These are phyloP conservation scores for Chimonanthus praecox DNA, from an alignment of 164 flowering plant genomes.

Conservation along the genomic window DNA sequence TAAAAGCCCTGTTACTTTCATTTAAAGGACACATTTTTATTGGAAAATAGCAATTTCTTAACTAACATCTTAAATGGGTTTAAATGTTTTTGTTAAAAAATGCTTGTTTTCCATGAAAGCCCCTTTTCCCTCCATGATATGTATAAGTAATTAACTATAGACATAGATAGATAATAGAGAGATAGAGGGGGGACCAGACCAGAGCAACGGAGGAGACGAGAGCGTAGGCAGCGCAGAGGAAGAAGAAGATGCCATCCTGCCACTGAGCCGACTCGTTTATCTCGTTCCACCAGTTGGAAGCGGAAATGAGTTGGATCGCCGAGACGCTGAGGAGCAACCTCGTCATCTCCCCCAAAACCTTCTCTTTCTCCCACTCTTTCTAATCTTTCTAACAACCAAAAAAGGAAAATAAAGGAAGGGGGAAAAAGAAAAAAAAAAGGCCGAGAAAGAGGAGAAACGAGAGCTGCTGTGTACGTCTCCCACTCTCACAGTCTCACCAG, in stretches of 20 bases:
- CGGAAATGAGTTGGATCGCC: constrained; percentile 9
- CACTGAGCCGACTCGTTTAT: constrained; percentile 71
- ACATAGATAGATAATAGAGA: neutral
- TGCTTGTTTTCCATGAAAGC: too few species aligned
- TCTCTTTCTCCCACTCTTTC: constrained; percentile 1
- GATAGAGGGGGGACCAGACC: constrained; percentile 14
- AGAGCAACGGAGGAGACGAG: constrained; percentile 84
- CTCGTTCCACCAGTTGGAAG: constrained; percentile 72
- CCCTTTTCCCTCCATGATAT: too few species aligned
- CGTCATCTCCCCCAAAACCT: constrained; percentile 7
- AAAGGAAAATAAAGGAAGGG: neutral
- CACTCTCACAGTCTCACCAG: neutral
- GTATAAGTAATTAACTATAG: too few species aligned
- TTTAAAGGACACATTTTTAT: too few species aligned
- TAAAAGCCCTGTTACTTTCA: too few species aligned
- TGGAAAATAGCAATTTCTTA: too few species aligned
- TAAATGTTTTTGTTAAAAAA: too few species aligned
- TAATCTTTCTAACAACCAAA: neutral
- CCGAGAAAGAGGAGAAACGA: neutral
- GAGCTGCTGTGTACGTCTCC: neutral
- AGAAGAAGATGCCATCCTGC: constrained; percentile 87
- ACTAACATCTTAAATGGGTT: too few species aligned
- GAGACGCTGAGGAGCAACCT: constrained; percentile 5
- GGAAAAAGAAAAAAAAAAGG: neutral
- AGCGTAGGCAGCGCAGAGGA: constrained; percentile 76